These are phyloP conservation scores for Oryza glaberrima DNA, from an alignment of 176 grass and related monocot species.

Conservation along the genomic window DNA sequence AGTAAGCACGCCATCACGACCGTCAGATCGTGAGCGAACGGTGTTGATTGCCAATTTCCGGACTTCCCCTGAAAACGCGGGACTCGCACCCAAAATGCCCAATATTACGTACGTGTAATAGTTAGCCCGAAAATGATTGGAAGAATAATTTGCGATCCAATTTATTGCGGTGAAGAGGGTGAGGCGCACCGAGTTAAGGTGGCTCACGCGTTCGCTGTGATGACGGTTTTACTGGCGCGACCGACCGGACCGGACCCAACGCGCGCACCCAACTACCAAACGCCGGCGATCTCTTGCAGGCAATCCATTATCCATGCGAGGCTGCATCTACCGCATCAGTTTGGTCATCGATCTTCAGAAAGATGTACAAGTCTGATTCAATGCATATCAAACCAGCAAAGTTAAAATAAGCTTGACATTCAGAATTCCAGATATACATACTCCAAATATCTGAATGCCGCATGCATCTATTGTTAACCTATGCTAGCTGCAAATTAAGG, in stretches of 20 bases:
- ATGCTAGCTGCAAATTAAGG: background rate
- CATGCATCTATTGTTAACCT: background rate
- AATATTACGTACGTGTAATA: too few species aligned
- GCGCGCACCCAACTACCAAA: background rate
- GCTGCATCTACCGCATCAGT: too few species aligned
- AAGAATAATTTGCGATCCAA: background rate
- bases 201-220: slow-evolving; percentile 39
- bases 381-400: too few species aligned
- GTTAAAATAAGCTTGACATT: too few species aligned
- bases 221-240: background rate
- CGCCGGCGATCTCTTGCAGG: too few species aligned
- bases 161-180: background rate
- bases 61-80: too few species aligned
- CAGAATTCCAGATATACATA: too few species aligned
- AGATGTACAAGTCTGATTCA: too few species aligned
- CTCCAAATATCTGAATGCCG: background rate
- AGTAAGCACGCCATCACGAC: background rate
- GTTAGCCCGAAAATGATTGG: background rate
- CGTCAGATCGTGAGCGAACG: background rate
- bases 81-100: too few species aligned
- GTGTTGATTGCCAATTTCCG: too few species aligned
- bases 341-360: too few species aligned
- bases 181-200: slow-evolving; percentile 5
- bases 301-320: too few species aligned
- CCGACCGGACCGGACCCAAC: background rate